Evolutionary conservation across 805 yeast species (phyloP), one percentile per base, ranked within the genome.

Genomic region (Metschnikowia henanensis): DNA sequence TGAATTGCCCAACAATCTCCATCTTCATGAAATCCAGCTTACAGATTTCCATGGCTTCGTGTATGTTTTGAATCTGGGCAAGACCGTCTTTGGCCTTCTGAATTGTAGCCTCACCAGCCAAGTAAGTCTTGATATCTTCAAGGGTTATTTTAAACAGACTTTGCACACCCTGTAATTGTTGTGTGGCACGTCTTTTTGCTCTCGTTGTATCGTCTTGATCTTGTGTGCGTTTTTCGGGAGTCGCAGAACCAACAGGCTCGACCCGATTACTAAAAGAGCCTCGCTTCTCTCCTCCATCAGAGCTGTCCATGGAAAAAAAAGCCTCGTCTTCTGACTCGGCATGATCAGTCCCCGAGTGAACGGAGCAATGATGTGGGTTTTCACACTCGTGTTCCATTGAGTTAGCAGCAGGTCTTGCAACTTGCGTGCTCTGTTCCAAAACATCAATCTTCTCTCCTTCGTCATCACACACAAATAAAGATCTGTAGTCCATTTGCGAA

Each of bases 1-100:
- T 94, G 67, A 94, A 94, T 64, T 94, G 99, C 0, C 99, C 99
- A 6, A 92, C 79, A 10, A 94, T 66, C 31, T 75, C 63, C 98
- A 94, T 92, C 3, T 73, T 60, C 3, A 61, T 53, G 56, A 94
- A 94, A 55, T 94, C 96, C 0, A 68, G 55, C 58, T 91, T 92
- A 7, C 77, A 70, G 2, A 92, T 80, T 0, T 47, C 51, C 41
- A 50, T 46, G 6, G 49, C 43, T 38, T 46, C 51, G 10, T 31
- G 35, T 9, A 53, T 39, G 21, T 53, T 55, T n/a, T 44, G 51
- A 22, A 50, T 35, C 9, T 37, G 31, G 3, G 55, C 53, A 25
- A 51, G 39, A 21, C 29, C 33, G 23, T 17, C 12, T 9, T 33
- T n/a, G 13, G 29, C 17, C 17, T 21, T 35, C 20, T 23, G 8